Base-by-base conservation (phyloP, 2,329 filamentous ascomycete genomes). In the Xylariomycetidae sp. region DNA sequence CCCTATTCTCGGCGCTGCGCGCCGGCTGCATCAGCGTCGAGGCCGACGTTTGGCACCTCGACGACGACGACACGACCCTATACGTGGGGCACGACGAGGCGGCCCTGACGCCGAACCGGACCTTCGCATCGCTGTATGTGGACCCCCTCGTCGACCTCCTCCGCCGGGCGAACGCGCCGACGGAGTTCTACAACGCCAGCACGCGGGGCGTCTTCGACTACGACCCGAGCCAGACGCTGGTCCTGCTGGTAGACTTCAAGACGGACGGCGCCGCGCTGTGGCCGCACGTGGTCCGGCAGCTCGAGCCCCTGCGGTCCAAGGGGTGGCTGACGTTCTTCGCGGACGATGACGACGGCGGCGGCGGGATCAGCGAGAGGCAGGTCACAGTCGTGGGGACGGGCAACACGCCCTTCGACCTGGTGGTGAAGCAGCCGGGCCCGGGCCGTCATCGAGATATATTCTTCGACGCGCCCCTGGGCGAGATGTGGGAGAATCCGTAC, bases 381-480 rank as follows among this genome's bases (percentile, higher is more conserved):
- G 58, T 88, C 22, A 87, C 82, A 0, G 72, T 87, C 2, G 79
- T 88, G 2, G 80, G 73, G 2, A 85, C 80, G 2, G 83, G 84
- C 10, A 74, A 74, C 42, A 71, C 76, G 1, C 76, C 72, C 1
- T 80, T 82, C 46, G 66, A 76, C 34, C 50, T 70, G 7, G 49
- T 84, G 8, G 58, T 67, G 4, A 54, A 61, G n/a, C 74, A 76
- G 46, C 45, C 59, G 5, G 74, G 68, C 2, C n/a, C n/a, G n/a
- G n/a, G n/a, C n/a, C n/a, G n/a, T n/a, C 68, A 74, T 41, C 65
- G 77, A 18, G 77, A 84, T 53, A 62, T 77, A 34, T 83, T 83
- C 56, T 80, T 78, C 49, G 82, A 85, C 45, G 81, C 80, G 1
- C 80, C 80, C 0, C 63, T 85, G 1, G 56, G 66, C 35, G 49